Conservation (phyloP, 352 stramenopile genomes). For the Phytophthora pisi region DNA sequence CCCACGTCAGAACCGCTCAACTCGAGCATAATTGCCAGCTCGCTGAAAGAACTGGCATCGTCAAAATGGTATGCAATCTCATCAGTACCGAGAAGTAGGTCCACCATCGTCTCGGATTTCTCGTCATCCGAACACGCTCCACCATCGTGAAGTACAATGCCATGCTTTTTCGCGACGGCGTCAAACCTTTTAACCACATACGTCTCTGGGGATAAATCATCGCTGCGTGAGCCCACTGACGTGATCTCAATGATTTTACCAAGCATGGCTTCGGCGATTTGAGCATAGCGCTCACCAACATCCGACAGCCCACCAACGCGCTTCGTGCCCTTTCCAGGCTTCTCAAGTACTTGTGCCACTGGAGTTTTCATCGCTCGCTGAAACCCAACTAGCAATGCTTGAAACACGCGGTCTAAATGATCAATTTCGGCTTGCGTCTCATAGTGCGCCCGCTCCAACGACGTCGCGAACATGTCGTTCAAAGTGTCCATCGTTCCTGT, state of each 20-base stretch:
- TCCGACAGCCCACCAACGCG: slow-evolving; percentile 11
- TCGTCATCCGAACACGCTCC: not conserved
- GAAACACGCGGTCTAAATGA: slow-evolving; percentile 36
- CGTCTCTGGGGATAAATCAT: slow-evolving; percentile 13
- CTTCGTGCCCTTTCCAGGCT: slow-evolving; percentile 17
- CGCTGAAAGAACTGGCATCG: slow-evolving; percentile 29
- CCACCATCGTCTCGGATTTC: slow-evolving; percentile 12
- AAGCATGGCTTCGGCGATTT: slow-evolving; percentile 39
- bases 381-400: slow-evolving; percentile 39
- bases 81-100: slow-evolving; percentile 35
- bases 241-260: slow-evolving; percentile 37
- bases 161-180: slow-evolving; percentile 20
- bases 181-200: slow-evolving; percentile 35
- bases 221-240: slow-evolving; percentile 12
- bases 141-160: slow-evolving; percentile 6
- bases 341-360: not conserved
- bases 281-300: slow-evolving; percentile 18
- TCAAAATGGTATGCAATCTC: slow-evolving; percentile 33
- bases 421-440: slow-evolving; percentile 36
- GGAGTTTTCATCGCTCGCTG: slow-evolving; percentile 6
- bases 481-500: slow-evolving; percentile 12
- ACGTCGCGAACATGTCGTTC: slow-evolving; percentile 21
- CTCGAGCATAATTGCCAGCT: slow-evolving; percentile 41
- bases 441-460: slow-evolving; percentile 28
- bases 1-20: slow-evolving; percentile 31